phyloP scores from a whole-genome alignment of 1,284 basidiomycete species.

The Apiotrichum domesticum region DNA sequence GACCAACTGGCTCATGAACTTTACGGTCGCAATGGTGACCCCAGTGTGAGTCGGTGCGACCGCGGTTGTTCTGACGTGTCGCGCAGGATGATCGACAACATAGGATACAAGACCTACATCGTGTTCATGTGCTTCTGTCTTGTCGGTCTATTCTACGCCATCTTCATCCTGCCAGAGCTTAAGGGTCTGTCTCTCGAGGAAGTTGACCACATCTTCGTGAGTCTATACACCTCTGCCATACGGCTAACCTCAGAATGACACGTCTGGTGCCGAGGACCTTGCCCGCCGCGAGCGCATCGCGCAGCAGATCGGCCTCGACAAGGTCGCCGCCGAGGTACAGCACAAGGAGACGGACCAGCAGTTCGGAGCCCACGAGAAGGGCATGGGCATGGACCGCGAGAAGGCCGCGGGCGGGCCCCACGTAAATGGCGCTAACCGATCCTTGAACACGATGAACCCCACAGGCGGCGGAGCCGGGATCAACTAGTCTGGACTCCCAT shows the following conservation, averaged over 20 bases:
- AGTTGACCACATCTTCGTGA: conserved; percentile 69
- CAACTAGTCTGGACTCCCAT: too few species aligned
- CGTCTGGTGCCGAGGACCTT: conserved; percentile 1
- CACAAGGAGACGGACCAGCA: neutral
- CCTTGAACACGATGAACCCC: too few species aligned
- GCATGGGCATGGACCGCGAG: too few species aligned
- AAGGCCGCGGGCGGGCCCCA: too few species aligned
- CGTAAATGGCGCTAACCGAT: too few species aligned
- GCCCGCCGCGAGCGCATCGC: neutral
- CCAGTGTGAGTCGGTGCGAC: neutral
- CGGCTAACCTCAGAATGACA: neutral
- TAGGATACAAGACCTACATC: conserved; percentile 17
- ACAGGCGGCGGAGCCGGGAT: too few species aligned
- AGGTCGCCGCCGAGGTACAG: neutral
- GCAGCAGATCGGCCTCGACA: neutral
- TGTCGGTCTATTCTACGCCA: conserved; percentile 10
- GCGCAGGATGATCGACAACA: conserved; percentile 15
- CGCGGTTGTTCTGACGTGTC: too few species aligned
- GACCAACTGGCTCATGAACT: conserved; percentile 22
- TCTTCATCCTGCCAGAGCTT: conserved; percentile 16
- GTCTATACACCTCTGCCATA: too few species aligned
- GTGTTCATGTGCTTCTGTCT: conserved; percentile 20
- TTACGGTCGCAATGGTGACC: conserved; percentile 18
- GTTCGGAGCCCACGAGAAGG: too few species aligned
- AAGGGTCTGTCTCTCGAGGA: conserved; percentile 61